Evolutionary conservation across 345 rosid species (phyloP).

Genomic region (Salix udensis): DNA sequence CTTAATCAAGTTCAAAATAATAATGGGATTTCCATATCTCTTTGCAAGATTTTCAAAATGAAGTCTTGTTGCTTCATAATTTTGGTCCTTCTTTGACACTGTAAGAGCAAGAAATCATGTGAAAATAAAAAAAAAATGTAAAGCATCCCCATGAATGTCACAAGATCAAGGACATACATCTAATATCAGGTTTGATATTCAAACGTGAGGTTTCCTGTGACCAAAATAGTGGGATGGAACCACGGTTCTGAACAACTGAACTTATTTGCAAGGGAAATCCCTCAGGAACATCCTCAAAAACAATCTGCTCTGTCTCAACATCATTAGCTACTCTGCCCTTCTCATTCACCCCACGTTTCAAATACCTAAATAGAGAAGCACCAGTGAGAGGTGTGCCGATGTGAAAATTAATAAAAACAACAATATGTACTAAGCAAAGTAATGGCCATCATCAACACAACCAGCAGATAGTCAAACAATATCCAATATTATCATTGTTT

Average conservation of each 20-base stretch:
- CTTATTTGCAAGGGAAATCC: conserved; percentile 71
- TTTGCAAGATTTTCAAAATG: conserved; percentile 86
- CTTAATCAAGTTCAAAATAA: conserved; percentile 91
- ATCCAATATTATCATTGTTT: not conserved
- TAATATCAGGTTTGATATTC: conserved; percentile 93
- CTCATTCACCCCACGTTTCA: conserved; percentile 97
- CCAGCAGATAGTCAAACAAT: not conserved
- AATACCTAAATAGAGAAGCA: conserved; percentile 50
- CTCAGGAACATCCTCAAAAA: conserved; percentile 69
- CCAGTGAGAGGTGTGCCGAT: not conserved
- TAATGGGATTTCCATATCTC: conserved; percentile 94
- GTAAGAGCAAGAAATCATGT: conserved; percentile 22
- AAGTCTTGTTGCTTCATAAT: conserved; percentile 85
- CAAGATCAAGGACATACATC: conserved; percentile 51
- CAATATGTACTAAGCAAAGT: not conserved
- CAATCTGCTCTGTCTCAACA: conserved; percentile 98
- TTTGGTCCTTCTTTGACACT: conserved; percentile 89
- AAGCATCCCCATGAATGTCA: conserved; percentile 9
- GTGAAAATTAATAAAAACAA: not conserved
- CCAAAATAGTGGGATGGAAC: conserved; percentile 98
- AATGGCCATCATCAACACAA: not conserved
- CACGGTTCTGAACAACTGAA: conserved; percentile 96
- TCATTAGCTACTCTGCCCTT: conserved; percentile 96
- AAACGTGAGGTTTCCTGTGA: conserved; percentile 97
- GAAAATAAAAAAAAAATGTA: conserved; percentile 7